These are phyloP conservation scores for Filobasidium floriforme DNA, from an alignment of 768 basidiomycete genomes.

Conservation along the genomic window DNA sequence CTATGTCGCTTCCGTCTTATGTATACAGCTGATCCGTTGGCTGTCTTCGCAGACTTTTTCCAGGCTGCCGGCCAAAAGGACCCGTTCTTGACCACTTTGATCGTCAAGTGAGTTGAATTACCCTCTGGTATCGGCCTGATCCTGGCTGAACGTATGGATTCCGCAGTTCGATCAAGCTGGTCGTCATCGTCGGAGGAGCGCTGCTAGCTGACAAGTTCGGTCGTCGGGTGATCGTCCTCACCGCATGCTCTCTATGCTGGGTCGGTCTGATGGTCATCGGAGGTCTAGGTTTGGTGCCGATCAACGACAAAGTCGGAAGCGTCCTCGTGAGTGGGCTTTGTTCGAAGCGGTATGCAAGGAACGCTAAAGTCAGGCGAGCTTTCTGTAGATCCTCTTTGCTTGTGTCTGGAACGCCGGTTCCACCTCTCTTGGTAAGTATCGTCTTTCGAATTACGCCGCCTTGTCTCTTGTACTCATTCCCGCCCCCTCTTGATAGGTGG, in stretches of 20 bases:
- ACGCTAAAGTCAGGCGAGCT: neutral
- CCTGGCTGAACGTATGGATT: too few species aligned
- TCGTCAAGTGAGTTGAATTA: too few species aligned
- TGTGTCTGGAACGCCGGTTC: neutral
- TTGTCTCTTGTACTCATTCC: too few species aligned
- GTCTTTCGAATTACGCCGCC: too few species aligned
- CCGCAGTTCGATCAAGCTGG: too few species aligned
- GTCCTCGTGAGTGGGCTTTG: slow-evolving; percentile 16
- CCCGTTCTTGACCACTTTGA: too few species aligned
- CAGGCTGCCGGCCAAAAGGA: too few species aligned
- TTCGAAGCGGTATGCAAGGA: neutral
- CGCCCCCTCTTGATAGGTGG: too few species aligned
- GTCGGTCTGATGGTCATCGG: slow-evolving; percentile 25
- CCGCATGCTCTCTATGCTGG: neutral
- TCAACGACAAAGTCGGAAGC: slow-evolving; percentile 15
- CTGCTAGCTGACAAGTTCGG: neutral
- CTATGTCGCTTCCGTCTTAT: neutral
- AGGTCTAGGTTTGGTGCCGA: slow-evolving; percentile 25
- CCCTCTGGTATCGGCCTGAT: too few species aligned
- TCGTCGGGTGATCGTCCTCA: neutral
- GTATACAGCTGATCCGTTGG: neutral
- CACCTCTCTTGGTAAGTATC: too few species aligned
- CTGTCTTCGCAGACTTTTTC: too few species aligned
- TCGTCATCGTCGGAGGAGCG: neutral
- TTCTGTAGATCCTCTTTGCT: neutral